Evolutionary conservation across 2,329 filamentous ascomycete species (phyloP).

Genomic region (Cladophialophora exuberans): DNA sequence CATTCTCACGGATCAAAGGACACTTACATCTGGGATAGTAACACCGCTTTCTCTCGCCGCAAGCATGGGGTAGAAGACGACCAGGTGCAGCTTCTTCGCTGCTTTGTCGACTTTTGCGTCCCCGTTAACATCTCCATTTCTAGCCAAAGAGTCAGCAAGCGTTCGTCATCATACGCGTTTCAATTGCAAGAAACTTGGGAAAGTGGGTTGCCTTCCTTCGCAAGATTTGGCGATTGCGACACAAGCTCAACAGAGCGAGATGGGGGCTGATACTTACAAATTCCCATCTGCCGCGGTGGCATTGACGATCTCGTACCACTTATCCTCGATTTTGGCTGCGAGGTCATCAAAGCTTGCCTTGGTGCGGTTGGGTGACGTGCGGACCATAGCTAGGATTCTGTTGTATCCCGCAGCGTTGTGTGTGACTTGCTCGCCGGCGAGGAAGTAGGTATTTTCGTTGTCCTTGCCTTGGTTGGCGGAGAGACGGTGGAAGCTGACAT

Average conservation of each 20-base stretch:
- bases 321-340: slow-evolving; percentile 26
- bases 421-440: slow-evolving; percentile 22
- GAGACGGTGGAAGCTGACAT: slow-evolving; percentile 26
- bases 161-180: too few relatives aligned
- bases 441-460: slow-evolving; percentile 17
- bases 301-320: slow-evolving; percentile 29
- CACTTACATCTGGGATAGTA: slow-evolving; percentile 30
- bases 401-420: slow-evolving; percentile 21
- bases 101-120: slow-evolving; percentile 7
- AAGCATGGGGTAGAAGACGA: slow-evolving; percentile 29
- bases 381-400: slow-evolving; percentile 16
- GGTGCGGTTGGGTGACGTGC: slow-evolving; percentile 21
- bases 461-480: neutral
- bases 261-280: too few relatives aligned
- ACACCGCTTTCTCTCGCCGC: slow-evolving; percentile 29
- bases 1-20: neutral
- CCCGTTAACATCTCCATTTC: neutral
- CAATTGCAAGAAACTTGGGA: too few relatives aligned
- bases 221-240: too few relatives aligned
- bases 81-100: slow-evolving; percentile 26
- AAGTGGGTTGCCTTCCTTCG: too few relatives aligned
- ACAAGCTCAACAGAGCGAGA: too few relatives aligned
- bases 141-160: neutral
- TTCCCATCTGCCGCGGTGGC: neutral
- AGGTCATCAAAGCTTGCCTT: slow-evolving; percentile 30